A percentile compares a stretch with the other conserved stretches of the same genome.
Evolutionary conservation across 2,329 filamentous ascomycete species (phyloP).

Genomic region (Xylariaceae sp.): DNA sequence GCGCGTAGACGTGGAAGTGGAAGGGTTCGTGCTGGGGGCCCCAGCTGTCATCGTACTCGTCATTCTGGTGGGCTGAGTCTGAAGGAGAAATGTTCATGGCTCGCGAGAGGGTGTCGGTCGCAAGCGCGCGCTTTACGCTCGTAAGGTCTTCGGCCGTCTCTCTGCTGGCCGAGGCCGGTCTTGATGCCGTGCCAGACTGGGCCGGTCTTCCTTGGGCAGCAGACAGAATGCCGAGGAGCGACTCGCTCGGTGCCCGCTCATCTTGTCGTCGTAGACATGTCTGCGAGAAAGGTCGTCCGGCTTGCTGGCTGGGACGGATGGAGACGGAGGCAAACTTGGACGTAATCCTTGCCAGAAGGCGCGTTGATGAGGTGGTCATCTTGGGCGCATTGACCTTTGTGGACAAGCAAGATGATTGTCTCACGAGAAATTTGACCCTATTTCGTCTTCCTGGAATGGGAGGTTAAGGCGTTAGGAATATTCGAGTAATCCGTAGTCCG

Average conservation of each 20-base stretch:
- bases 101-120: constrained; percentile 15
- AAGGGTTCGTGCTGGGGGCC: constrained; percentile 54
- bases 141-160: constrained; percentile 1
- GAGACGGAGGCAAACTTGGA: constrained; percentile 29
- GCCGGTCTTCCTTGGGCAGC: neutral
- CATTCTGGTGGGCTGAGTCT: constrained; percentile 17
- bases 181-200: neutral
- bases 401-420: neutral
- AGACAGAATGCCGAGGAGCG: constrained; percentile 4
- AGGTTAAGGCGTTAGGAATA: neutral
- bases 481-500: neutral
- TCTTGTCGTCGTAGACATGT: constrained; percentile 30
- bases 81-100: constrained; percentile 24
- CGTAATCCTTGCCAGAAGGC: constrained; percentile 40
- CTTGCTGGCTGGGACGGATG: constrained; percentile 22
- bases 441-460: neutral
- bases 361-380: constrained; percentile 43
- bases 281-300: constrained; percentile 37
- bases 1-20: constrained; percentile 80
- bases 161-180: neutral
- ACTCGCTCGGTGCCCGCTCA: constrained; percentile 4
- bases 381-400: constrained; percentile 27
- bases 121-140: constrained; percentile 19
- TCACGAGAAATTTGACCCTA: neutral
- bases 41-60: constrained; percentile 31